Percentiles rank a stretch among this genome's conserved stretches.
Conservation (phyloP, 225 moss, liverwort and hornwort species). For the Pseudoscleropodium purum region DNA sequence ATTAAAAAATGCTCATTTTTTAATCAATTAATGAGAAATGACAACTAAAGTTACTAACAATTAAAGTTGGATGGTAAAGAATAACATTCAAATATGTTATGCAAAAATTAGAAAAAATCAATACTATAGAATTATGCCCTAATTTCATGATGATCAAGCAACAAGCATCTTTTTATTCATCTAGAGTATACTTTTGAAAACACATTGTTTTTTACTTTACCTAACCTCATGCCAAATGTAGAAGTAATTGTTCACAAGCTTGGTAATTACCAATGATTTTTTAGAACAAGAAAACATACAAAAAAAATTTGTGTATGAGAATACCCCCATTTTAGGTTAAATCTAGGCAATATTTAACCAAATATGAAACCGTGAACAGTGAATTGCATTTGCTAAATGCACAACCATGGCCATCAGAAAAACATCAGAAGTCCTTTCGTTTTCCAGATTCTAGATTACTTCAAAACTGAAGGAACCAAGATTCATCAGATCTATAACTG, state of each 20-base stretch:
- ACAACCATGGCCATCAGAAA: not conserved
- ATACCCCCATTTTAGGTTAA: not conserved
- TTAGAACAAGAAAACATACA: accelerated
- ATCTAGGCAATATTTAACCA: not conserved
- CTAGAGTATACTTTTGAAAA: accelerated
- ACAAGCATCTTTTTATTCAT: not conserved
- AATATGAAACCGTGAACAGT: not conserved
- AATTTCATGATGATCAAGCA: not conserved
- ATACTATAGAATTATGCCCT: not conserved
- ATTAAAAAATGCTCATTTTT: not conserved
- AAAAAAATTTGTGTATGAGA: not conserved
- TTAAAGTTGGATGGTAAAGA: not conserved
- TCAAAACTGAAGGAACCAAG: too few species aligned
- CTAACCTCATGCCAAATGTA: not conserved
- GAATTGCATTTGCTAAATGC: not conserved
- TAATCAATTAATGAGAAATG: not conserved
- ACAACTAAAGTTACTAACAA: not conserved
- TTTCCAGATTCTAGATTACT: not conserved
- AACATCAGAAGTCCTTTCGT: not conserved
- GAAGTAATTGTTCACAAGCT: not conserved
- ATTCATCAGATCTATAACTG: not conserved
- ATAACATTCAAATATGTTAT: not conserved
- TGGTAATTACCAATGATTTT: not conserved
- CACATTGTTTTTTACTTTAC: too few species aligned
- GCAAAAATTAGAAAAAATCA: not conserved